phyloP scores from a whole-genome alignment of 805 yeast genomes.

The Cyberlindnera maritima region DNA sequence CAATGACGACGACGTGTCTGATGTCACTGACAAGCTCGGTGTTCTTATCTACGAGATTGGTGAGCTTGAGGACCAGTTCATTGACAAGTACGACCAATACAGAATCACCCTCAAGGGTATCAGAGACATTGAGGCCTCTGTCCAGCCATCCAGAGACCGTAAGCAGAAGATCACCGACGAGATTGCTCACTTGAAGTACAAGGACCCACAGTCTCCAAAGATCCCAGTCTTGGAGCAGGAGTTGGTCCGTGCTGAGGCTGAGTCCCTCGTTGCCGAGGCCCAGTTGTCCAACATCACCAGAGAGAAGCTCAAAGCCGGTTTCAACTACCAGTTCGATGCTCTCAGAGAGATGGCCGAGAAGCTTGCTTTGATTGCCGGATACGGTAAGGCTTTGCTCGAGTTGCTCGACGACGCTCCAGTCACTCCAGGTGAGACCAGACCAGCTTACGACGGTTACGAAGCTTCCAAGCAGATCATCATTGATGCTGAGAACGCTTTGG shows the following conservation, averaged over 20 bases:
- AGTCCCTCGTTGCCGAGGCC: conserved; percentile 97
- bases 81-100: conserved; percentile 97
- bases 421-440: conserved; percentile 98
- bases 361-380: conserved; percentile 95
- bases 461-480: conserved; percentile 97
- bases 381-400: conserved; percentile 96
- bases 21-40: conserved; percentile 96
- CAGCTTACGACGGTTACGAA: conserved; percentile 97
- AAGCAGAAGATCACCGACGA: conserved; percentile 96
- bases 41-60: conserved; percentile 94
- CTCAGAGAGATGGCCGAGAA: conserved; percentile 94
- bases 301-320: conserved; percentile 96
- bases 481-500: conserved; percentile 94
- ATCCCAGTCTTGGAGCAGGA: conserved; percentile 95
- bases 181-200: conserved; percentile 96
- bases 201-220: conserved; percentile 97
- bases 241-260: conserved; percentile 98
- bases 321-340: conserved; percentile 94
- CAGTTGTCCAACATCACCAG: conserved; percentile 97
- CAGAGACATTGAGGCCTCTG: conserved; percentile 96
- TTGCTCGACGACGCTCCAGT: conserved; percentile 95
- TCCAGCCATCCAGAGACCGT: conserved; percentile 97
- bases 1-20: conserved; percentile 95
- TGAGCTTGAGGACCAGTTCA: conserved; percentile 96
- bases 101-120: conserved; percentile 91